Base-by-base conservation (phyloP, 2,329 filamentous ascomycete genomes). In the Chaetomiaceae sp. region DNA sequence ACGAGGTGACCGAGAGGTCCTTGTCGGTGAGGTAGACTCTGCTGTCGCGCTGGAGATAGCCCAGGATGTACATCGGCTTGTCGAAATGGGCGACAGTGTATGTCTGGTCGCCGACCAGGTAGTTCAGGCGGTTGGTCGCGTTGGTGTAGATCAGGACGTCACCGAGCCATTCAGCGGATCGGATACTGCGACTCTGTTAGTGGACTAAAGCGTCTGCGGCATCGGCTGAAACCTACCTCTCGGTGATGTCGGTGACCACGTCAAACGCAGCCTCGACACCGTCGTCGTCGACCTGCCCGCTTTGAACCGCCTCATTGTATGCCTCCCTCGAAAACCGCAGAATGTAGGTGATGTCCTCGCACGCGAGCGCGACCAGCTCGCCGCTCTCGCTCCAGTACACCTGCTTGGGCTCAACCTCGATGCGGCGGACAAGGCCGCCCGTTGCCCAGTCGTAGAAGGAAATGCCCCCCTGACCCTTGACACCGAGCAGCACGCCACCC, bases 121-220 rank as follows among this genome's bases (percentile, higher is more conserved):
- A 97, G 77, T 97, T 97, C 56, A 99, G 79, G 58, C 94, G 88
- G 78, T 97, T 96, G 9, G 91, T 95, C 70, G 82, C 88, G 78
- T 95, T 97, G 51, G 94, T 96, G 80, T 97, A 99, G 69, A 97
- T 91, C 79, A 99, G 96, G 76, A 92, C 96, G 75, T 99, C 94
- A 58, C 94, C 94, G 53, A 99, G 89, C 94, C 94, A 99, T 75
- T 95, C 89, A 63, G 92, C 94, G 19, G 92, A 96, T 60, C 89
- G 88, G 47, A 97, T 91, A 59, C 86, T 89, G 57, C 51, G 42
- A 31, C 55, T 53, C 63, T 65, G 63, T 65, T 64, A 69, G 56
- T 20, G 25, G 44, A 6, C 3, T 12, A 20, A 22, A 27, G 12
- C 8, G n/a, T 4, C 8, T 3, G 5, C 0, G n/a, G 1, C 23